Evolutionary conservation across 2,329 filamentous ascomycete genomes (phyloP).

Genomic region (Chaetomiaceae sp.): DNA sequence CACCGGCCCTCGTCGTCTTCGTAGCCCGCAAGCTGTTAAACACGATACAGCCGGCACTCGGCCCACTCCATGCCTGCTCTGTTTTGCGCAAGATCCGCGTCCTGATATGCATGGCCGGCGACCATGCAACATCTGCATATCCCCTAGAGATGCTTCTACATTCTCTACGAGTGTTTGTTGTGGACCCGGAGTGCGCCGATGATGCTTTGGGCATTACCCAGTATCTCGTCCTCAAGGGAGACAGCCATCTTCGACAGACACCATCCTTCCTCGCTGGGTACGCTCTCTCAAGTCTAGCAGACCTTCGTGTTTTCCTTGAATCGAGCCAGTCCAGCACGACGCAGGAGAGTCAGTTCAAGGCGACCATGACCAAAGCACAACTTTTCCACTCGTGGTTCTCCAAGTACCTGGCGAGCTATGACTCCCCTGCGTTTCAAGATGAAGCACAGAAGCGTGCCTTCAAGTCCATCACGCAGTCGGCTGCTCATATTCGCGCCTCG

Average conservation of each 20-base stretch:
- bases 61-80: conserved; percentile 80
- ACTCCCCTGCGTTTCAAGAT: conserved; percentile 48
- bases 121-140: conserved; percentile 70
- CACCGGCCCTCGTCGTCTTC: conserved; percentile 66
- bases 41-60: conserved; percentile 75
- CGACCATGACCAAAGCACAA: conserved; percentile 70
- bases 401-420: conserved; percentile 61
- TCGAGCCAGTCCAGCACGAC: conserved; percentile 74
- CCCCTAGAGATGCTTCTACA: conserved; percentile 87
- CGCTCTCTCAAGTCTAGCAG: conserved; percentile 72
- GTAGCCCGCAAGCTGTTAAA: conserved; percentile 75
- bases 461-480: conserved; percentile 62
- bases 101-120: conserved; percentile 71
- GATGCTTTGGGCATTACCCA: conserved; percentile 83
- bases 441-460: conserved; percentile 54
- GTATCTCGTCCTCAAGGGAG: conserved; percentile 71
- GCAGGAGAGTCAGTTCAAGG: conserved; percentile 75
- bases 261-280: conserved; percentile 80
- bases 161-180: conserved; percentile 71
- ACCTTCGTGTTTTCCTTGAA: conserved; percentile 69
- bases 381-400: conserved; percentile 76
- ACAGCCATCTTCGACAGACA: conserved; percentile 56
- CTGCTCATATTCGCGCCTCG: conserved; percentile 60
- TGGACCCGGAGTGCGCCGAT: conserved; percentile 81
- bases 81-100: conserved; percentile 82